These are phyloP conservation scores for Schwanniomyces occidentalis DNA, from an alignment of 805 yeast genomes.

Conservation along the genomic window DNA sequence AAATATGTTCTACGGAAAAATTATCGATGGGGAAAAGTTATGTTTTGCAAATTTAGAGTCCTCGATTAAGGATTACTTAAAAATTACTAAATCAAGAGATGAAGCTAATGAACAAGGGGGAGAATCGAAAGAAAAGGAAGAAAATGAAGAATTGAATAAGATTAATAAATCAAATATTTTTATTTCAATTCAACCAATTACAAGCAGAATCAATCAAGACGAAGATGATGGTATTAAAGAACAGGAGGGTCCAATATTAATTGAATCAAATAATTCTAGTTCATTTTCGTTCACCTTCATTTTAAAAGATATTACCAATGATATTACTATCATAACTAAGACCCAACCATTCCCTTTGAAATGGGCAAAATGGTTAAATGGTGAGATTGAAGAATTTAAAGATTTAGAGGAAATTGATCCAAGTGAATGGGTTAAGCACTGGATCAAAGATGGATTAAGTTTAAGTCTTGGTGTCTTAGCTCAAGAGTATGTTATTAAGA, in stretches of 20 bases:
- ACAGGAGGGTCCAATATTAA: slow-evolving; percentile 31
- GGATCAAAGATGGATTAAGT: slow-evolving; percentile 62
- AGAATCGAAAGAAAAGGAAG: slow-evolving; percentile 10
- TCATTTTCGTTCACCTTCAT: slow-evolving; percentile 76
- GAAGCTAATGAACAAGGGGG: slow-evolving; percentile 19
- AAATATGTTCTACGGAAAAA: slow-evolving; percentile 72
- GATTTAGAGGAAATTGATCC: slow-evolving; percentile 37
- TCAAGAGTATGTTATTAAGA: slow-evolving; percentile 83
- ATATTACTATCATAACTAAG: slow-evolving; percentile 67
- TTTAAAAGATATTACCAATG: slow-evolving; percentile 76
- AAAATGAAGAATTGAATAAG: slow-evolving; percentile 15
- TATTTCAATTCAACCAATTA: slow-evolving; percentile 67
- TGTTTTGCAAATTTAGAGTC: slow-evolving; percentile 85
- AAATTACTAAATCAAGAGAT: slow-evolving; percentile 30
- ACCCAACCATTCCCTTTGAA: slow-evolving; percentile 88
- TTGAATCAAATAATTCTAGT: slow-evolving; percentile 48
- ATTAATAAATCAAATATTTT: slow-evolving; percentile 60
- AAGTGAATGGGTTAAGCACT: slow-evolving; percentile 43
- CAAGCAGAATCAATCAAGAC: slow-evolving; percentile 34
- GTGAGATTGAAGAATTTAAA: slow-evolving; percentile 26
- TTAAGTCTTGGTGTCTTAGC: slow-evolving; percentile 84
- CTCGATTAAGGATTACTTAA: slow-evolving; percentile 49
- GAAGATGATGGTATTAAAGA: slow-evolving; percentile 13
- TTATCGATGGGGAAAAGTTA: slow-evolving; percentile 83
- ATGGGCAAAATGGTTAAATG: slow-evolving; percentile 94